phyloP scores from a whole-genome alignment of 768 basidiomycete species.

The Boletus pseudopeckii region DNA sequence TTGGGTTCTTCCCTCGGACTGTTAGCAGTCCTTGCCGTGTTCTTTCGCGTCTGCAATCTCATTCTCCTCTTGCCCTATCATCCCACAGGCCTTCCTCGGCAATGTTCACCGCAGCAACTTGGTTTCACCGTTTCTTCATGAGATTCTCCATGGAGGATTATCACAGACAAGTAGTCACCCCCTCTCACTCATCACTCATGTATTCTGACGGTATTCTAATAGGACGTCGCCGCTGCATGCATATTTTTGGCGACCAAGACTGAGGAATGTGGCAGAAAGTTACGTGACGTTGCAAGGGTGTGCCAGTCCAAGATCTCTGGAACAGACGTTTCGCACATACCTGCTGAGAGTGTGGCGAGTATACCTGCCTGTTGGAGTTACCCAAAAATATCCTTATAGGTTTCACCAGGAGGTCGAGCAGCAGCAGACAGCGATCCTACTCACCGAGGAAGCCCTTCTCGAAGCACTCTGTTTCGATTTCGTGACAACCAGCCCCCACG shows the following conservation, averaged over 20 bases:
- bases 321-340: conserved; percentile 51
- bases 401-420: conserved; percentile 66
- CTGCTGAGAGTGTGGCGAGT: conserved; percentile 63
- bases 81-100: conserved; percentile 67
- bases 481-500: conserved; percentile 72
- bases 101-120: conserved; percentile 82
- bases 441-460: conserved; percentile 73
- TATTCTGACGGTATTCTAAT: conserved; percentile 7
- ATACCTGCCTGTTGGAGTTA: background rate
- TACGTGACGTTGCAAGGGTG: conserved; percentile 79
- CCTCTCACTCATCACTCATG: conserved; percentile 4
- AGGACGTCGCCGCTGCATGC: conserved; percentile 85
- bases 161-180: conserved; percentile 57
- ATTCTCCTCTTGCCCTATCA: conserved; percentile 8
- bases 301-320: conserved; percentile 65
- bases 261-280: conserved; percentile 83
- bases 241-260: conserved; percentile 91
- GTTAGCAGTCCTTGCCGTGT: conserved; percentile 44
- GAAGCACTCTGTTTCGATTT: conserved; percentile 88
- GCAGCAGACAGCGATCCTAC: conserved; percentile 63
- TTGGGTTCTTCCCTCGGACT: conserved; percentile 72
- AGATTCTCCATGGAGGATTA: conserved; percentile 79
- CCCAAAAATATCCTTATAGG: background rate
- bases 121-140: conserved; percentile 93
- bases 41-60: conserved; percentile 9